Percentiles rank a stretch among this genome's conserved stretches.
phyloP scores from a whole-genome alignment of 2,329 filamentous ascomycete species.

The Tolypocladium album region DNA sequence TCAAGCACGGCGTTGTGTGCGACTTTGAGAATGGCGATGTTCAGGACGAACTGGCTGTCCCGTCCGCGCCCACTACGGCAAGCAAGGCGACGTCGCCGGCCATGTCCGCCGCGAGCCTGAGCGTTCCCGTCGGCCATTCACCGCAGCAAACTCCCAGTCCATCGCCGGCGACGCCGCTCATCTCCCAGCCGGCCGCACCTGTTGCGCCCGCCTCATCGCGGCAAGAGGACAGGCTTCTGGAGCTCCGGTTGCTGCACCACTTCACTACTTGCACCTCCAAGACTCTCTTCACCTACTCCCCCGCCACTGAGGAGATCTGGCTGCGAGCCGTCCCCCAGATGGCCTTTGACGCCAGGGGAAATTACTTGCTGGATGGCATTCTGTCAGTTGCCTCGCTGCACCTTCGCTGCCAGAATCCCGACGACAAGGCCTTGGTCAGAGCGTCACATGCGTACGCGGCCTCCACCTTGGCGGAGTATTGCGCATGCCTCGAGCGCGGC shows the following conservation, averaged over 20 bases:
- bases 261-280: slow-evolving; percentile 50
- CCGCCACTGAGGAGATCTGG: slow-evolving; percentile 46
- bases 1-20: slow-evolving; percentile 55
- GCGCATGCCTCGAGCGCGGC: slow-evolving; percentile 41
- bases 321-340: slow-evolving; percentile 47
- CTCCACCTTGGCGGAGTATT: slow-evolving; percentile 51
- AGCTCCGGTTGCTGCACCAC: slow-evolving; percentile 54
- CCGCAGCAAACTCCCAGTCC: background rate
- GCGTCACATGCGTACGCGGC: slow-evolving; percentile 57
- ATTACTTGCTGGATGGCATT: slow-evolving; percentile 52
- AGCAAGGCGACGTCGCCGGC: background rate
- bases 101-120: slow-evolving; percentile 9
- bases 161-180: background rate
- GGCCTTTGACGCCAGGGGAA: slow-evolving; percentile 47
- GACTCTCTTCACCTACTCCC: slow-evolving; percentile 44
- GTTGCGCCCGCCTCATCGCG: slow-evolving; percentile 18
- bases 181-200: slow-evolving; percentile 5
- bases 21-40: slow-evolving; percentile 49
- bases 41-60: slow-evolving; percentile 30
- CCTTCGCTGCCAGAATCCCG: slow-evolving; percentile 42
- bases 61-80: slow-evolving; percentile 15
- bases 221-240: slow-evolving; percentile 37
- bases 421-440: slow-evolving; percentile 48
- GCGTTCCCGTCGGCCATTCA: slow-evolving; percentile 11
- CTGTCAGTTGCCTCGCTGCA: slow-evolving; percentile 55